These are phyloP conservation scores for Hawksworthiomyces lignivorus DNA, from an alignment of 2,329 filamentous ascomycete species.

Conservation along the genomic window DNA sequence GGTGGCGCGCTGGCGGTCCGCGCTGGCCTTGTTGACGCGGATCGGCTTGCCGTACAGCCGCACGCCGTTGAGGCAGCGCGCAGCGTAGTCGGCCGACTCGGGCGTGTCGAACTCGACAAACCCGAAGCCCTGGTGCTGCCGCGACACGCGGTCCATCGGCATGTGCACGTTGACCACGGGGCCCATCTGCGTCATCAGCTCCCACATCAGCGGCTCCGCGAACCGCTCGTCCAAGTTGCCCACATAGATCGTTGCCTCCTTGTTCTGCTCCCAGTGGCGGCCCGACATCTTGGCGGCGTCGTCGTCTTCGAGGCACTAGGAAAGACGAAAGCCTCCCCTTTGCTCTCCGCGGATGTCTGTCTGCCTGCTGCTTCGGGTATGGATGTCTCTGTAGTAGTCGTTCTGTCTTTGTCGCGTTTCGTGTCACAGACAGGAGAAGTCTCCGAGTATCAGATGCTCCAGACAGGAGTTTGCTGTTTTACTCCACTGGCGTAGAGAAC, in stretches of 20 bases:
- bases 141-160: slow-evolving; percentile 94
- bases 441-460: too few relatives aligned
- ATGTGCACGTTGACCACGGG: slow-evolving; percentile 97
- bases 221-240: slow-evolving; percentile 98
- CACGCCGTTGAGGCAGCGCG: slow-evolving; percentile 93
- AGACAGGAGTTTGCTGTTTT: too few relatives aligned
- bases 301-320: neutral
- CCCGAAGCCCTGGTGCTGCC: slow-evolving; percentile 94
- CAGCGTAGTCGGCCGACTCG: slow-evolving; percentile 92
- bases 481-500: too few relatives aligned
- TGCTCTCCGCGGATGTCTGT: too few relatives aligned
- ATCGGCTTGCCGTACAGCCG: slow-evolving; percentile 90
- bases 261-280: slow-evolving; percentile 77
- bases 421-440: too few relatives aligned
- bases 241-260: slow-evolving; percentile 95
- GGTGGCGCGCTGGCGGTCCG: slow-evolving; percentile 88
- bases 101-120: slow-evolving; percentile 98
- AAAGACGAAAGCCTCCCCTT: neutral
- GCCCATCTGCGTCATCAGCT: slow-evolving; percentile 96
- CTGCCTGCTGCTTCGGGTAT: too few relatives aligned
- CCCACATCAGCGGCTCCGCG: slow-evolving; percentile 83
- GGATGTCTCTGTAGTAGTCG: too few relatives aligned
- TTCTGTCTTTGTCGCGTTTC: too few relatives aligned
- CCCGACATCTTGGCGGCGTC: slow-evolving; percentile 22
- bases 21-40: slow-evolving; percentile 85